phyloP scores from a whole-genome alignment of 345 rosid genomes.

The Combretum micranthum region DNA sequence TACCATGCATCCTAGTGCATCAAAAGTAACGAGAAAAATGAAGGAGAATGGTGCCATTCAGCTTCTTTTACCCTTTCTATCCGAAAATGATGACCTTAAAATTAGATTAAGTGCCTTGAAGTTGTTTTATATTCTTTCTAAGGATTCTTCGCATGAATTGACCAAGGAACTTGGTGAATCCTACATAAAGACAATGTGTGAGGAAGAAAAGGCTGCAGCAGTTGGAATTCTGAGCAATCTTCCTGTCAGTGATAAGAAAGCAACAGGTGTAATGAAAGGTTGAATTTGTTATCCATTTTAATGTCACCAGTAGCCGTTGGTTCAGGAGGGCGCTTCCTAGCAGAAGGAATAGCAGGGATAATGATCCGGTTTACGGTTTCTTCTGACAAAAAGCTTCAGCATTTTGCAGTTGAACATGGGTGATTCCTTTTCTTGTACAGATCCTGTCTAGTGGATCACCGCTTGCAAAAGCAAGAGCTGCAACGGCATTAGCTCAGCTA shows the following conservation, averaged over 20 bases:
- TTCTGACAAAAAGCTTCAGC: constrained; percentile 56
- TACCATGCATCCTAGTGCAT: constrained; percentile 44
- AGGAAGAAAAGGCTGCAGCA: constrained; percentile 46
- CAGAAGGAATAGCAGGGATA: constrained; percentile 38
- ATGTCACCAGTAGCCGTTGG: constrained; percentile 20
- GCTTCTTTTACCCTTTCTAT: constrained; percentile 59
- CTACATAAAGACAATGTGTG: constrained; percentile 19
- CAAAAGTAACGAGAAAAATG: constrained; percentile 51
- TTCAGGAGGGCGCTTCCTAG: constrained; percentile 13
- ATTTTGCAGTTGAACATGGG: constrained; percentile 42
- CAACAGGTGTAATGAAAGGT: constrained; percentile 31
- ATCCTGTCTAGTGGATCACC: constrained; percentile 34
- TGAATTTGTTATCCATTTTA: constrained; percentile 38
- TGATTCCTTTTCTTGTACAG: constrained; percentile 49
- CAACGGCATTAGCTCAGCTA: constrained; percentile 51
- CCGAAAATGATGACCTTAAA: constrained; percentile 31
- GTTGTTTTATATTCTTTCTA: constrained; percentile 45
- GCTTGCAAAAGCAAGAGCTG: constrained; percentile 42
- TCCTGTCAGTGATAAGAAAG: constrained; percentile 39
- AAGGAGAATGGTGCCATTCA: constrained; percentile 53
- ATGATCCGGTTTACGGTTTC: constrained; percentile 48
- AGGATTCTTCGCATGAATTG: constrained; percentile 38
- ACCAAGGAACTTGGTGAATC: constrained; percentile 47
- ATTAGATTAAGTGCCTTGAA: constrained; percentile 43
- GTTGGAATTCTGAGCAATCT: constrained; percentile 52